phyloP scores from a whole-genome alignment of 2,329 filamentous ascomycete genomes.

The Chaetothyriales sp. region DNA sequence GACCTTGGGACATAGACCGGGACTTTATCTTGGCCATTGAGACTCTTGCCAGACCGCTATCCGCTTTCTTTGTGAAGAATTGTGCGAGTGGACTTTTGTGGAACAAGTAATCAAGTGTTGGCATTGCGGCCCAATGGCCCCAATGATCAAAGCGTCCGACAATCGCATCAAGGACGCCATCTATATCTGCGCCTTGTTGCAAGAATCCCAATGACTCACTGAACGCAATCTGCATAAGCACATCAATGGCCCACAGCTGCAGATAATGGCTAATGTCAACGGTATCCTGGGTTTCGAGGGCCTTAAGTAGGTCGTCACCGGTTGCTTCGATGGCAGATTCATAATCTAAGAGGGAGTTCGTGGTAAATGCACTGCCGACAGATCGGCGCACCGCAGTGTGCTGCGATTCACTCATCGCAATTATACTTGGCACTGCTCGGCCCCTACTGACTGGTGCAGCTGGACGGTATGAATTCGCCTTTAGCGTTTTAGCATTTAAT shows the following conservation, averaged over 20 bases:
- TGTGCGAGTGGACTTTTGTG: slow-evolving; percentile 55
- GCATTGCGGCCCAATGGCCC: slow-evolving; percentile 5
- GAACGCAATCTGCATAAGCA: slow-evolving; percentile 30
- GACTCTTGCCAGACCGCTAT: slow-evolving; percentile 39
- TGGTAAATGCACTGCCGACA: slow-evolving; percentile 5
- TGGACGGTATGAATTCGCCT: background rate
- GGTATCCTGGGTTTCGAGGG: background rate
- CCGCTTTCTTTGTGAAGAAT: slow-evolving; percentile 26
- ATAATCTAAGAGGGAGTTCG: slow-evolving; percentile 4
- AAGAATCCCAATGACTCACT: slow-evolving; percentile 61
- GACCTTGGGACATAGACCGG: slow-evolving; percentile 33
- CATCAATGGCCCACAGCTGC: slow-evolving; percentile 70
- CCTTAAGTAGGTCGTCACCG: background rate
- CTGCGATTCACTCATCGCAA: slow-evolving; percentile 3
- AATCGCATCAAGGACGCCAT: slow-evolving; percentile 23
- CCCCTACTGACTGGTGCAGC: slow-evolving; percentile 1
- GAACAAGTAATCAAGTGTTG: slow-evolving; percentile 32
- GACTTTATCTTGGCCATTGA: slow-evolving; percentile 53
- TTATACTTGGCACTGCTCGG: slow-evolving; percentile 2
- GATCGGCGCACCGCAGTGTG: slow-evolving; percentile 4
- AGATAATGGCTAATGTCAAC: slow-evolving; percentile 39
- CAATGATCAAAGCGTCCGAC: slow-evolving; percentile 1
- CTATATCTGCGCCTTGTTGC: slow-evolving; percentile 58
- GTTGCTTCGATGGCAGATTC: slow-evolving; percentile 7
- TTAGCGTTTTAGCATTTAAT: background rate